phyloP scores from a whole-genome alignment of 2,329 filamentous ascomycete species.

The Trichoderma polysporum region DNA sequence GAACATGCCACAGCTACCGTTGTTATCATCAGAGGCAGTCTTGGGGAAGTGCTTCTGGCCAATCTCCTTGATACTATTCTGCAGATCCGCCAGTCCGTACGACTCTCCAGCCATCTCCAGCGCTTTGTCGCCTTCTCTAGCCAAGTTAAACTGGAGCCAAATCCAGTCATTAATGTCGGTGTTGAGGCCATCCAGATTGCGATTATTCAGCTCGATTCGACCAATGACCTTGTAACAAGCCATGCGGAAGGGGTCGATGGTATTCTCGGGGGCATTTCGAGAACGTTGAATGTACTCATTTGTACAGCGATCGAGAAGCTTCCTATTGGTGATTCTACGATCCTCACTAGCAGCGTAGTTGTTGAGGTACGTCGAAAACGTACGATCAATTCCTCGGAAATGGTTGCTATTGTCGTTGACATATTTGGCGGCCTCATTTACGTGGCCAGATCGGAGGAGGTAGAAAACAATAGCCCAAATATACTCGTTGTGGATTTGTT shows the following conservation, averaged over 20 bases:
- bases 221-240: conserved; percentile 98
- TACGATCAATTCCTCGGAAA: conserved; percentile 87
- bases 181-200: conserved; percentile 61
- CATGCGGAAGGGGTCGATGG: conserved; percentile 91
- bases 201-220: conserved; percentile 66
- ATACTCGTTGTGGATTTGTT: conserved; percentile 77
- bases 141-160: conserved; percentile 70
- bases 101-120: conserved; percentile 65
- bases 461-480: conserved; percentile 96
- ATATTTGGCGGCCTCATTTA: conserved; percentile 82
- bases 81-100: conserved; percentile 66
- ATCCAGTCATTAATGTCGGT: conserved; percentile 69
- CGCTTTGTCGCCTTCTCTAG: conserved; percentile 62
- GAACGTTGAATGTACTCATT: conserved; percentile 85
- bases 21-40: conserved; percentile 69
- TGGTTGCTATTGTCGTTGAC: conserved; percentile 75
- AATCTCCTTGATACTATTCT: conserved; percentile 80
- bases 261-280: conserved; percentile 80
- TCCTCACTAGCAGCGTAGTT: conserved; percentile 77
- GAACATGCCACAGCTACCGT: conserved; percentile 80
- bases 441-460: conserved; percentile 79
- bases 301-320: conserved; percentile 82
- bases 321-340: conserved; percentile 67
- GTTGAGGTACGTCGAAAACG: conserved; percentile 83
- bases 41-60: conserved; percentile 89